These are phyloP conservation scores for Trametes punicea DNA, from an alignment of 768 basidiomycete species.

Conservation along the genomic window DNA sequence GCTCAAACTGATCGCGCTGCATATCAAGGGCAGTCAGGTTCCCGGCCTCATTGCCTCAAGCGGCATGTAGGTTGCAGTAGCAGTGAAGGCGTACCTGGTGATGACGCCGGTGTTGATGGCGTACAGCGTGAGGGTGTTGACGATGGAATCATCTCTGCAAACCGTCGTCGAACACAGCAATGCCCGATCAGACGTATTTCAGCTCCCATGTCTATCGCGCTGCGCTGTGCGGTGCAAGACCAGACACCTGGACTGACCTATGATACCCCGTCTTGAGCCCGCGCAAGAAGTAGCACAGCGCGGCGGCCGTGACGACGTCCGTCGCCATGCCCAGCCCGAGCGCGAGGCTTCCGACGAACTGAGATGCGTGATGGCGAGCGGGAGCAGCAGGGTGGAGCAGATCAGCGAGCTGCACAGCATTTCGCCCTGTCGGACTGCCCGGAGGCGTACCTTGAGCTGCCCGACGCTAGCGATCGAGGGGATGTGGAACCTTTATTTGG, in stretches of 20 bases:
- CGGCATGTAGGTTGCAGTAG: not conserved
- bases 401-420: not conserved
- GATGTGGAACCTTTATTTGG: slow-evolving; percentile 10
- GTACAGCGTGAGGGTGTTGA: slow-evolving; percentile 53
- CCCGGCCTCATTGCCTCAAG: not conserved
- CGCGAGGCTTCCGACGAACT: slow-evolving; percentile 45
- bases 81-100: slow-evolving; percentile 42
- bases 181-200: not conserved
- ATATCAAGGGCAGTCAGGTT: not conserved
- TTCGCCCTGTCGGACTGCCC: not conserved
- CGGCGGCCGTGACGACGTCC: slow-evolving; percentile 48
- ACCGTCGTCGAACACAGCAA: not conserved
- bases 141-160: slow-evolving; percentile 50
- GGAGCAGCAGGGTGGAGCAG: not conserved
- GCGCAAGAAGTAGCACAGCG: slow-evolving; percentile 55
- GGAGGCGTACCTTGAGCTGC: slow-evolving; percentile 33
- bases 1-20: slow-evolving; percentile 43
- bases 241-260: slow-evolving; percentile 29
- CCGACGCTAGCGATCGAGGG: slow-evolving; percentile 41
- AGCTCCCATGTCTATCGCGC: not conserved
- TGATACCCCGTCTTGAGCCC: slow-evolving; percentile 47
- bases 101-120: slow-evolving; percentile 61
- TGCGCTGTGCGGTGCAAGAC: not conserved
- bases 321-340: slow-evolving; percentile 47
- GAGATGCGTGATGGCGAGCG: not conserved